Evolutionary conservation across 257 asterid species (phyloP).

Genomic region (Solanum ahanhuiri): DNA sequence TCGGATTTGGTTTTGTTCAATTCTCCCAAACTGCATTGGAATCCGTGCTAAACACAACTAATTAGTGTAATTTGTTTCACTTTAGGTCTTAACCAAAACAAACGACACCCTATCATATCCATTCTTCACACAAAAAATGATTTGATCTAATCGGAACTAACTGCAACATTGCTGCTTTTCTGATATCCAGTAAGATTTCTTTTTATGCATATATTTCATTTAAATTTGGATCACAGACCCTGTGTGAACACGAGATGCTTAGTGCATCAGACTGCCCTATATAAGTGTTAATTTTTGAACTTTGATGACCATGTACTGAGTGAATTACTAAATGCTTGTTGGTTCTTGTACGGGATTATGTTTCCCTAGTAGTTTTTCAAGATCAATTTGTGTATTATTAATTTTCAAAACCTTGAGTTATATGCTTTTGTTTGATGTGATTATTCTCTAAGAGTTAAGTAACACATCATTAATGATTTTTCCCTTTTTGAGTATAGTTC

Average conservation of each 20-base stretch:
- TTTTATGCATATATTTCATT: background rate
- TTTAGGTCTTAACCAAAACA: background rate
- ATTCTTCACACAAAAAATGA: background rate
- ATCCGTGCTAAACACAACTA: background rate
- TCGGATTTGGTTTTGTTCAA: background rate
- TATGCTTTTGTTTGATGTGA: background rate
- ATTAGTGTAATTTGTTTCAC: background rate
- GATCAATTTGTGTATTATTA: background rate
- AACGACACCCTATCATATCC: background rate
- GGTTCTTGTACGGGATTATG: background rate
- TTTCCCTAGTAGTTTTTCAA: background rate
- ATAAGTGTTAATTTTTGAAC: background rate
- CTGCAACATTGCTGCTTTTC: background rate
- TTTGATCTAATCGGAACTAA: background rate
- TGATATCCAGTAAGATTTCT: background rate
- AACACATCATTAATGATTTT: background rate
- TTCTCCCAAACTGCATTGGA: background rate
- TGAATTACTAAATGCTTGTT: background rate
- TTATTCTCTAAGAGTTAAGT: background rate
- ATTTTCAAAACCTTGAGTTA: background rate
- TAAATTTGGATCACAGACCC: background rate
- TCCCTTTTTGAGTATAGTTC: background rate
- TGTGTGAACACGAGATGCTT: background rate
- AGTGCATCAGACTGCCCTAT: background rate
- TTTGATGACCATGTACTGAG: background rate